Evolutionary conservation across 345 rosid genomes (phyloP).

Genomic region (Pelargonium nanum): DNA sequence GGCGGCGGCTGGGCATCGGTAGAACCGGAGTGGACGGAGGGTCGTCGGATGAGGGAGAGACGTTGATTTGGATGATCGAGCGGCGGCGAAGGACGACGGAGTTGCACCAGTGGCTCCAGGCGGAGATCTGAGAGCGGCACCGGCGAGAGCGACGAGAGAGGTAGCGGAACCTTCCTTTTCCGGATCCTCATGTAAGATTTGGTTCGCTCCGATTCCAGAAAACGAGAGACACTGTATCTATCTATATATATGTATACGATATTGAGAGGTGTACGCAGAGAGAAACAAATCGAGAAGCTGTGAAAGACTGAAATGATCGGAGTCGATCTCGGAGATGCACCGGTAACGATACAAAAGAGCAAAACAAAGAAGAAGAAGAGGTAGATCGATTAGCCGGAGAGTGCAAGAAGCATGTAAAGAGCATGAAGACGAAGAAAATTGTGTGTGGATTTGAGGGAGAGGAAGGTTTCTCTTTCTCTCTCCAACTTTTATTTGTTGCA

Average conservation of each 20-base stretch:
- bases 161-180: constrained; percentile 61
- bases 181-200: constrained; percentile 75
- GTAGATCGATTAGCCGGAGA: too few species aligned
- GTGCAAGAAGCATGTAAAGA: constrained; percentile 4
- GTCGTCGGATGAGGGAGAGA: constrained; percentile 9
- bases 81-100: constrained; percentile 11
- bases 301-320: too few species aligned
- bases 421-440: not conserved
- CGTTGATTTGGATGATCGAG: not conserved
- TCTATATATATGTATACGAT: too few species aligned
- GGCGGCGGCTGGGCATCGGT: constrained; percentile 16
- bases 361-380: too few species aligned
- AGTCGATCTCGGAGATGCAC: too few species aligned
- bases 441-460: too few species aligned
- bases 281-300: too few species aligned
- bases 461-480: constrained; percentile 25
- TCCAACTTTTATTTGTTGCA: constrained; percentile 54
- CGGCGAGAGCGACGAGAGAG: constrained; percentile 71
- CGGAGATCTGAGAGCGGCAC: constrained; percentile 77
- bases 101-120: constrained; percentile 52
- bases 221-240: too few species aligned
- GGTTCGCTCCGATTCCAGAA: not conserved
- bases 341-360: too few species aligned
- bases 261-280: too few species aligned
- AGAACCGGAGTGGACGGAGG: constrained; percentile 5